Percentiles rank a stretch among this genome's conserved stretches.
Evolutionary conservation across 106 monocot genomes (phyloP).

Genomic region (Apostasia shenzhenica): DNA sequence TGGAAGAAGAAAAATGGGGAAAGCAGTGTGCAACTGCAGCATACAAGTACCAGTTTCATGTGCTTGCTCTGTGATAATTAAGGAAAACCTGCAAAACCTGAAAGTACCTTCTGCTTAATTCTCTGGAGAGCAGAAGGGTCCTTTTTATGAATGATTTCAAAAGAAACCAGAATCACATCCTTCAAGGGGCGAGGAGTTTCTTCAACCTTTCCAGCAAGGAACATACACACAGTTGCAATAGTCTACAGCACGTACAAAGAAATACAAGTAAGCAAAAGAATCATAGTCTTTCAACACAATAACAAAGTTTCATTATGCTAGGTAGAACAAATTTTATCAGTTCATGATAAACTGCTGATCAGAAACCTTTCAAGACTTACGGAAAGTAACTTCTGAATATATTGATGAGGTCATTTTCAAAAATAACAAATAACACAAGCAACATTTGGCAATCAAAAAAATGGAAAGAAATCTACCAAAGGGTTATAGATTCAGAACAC

Average conservation of each 20-base stretch:
- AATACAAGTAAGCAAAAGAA: background rate
- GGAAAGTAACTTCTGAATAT: no score
- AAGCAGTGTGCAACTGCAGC: background rate
- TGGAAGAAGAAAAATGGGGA: background rate
- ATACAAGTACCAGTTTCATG: background rate
- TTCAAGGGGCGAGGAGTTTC: conserved; percentile 78
- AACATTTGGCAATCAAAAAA: no score
- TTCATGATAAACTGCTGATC: no score
- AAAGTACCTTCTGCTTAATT: conserved; percentile 61
- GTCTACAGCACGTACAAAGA: conserved; percentile 25
- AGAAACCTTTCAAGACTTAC: no score
- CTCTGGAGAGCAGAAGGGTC: conserved; percentile 58
- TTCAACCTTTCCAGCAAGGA: conserved; percentile 79
- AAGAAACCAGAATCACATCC: conserved; percentile 68
- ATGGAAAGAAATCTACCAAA: no score
- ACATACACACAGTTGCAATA: conserved; percentile 82
- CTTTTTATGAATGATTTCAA: conserved; percentile 69
- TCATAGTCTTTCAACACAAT: no score
- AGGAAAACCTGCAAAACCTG: background rate
- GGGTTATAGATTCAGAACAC: no score
- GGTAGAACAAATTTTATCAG: no score
- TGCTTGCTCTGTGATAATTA: background rate
- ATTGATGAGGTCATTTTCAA: no score
- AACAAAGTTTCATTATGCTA: no score
- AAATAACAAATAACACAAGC: no score